phyloP scores from a whole-genome alignment of 768 basidiomycete species.

The Candolleomyces eurysporus region DNA sequence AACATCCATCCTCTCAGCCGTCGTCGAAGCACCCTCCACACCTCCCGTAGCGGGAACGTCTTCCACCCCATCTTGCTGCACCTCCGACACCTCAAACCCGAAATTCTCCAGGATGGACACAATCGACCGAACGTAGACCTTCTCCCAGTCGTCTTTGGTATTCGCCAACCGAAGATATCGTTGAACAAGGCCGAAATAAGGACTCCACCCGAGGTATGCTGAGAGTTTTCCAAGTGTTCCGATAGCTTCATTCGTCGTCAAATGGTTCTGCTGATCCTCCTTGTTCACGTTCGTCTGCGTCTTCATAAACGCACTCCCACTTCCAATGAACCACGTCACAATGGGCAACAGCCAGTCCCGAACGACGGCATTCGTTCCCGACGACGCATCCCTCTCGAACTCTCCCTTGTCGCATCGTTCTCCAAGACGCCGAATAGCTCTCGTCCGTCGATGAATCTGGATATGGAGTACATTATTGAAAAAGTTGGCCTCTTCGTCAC shows the following conservation, averaged over 20 bases:
- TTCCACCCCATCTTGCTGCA: constrained; percentile 32
- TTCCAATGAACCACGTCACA: constrained; percentile 45
- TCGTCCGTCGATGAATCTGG: constrained; percentile 83
- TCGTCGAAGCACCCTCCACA: background rate
- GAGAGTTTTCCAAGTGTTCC: constrained; percentile 75
- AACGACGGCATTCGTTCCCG: background rate
- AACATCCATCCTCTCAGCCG: constrained; percentile 3
- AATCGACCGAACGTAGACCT: constrained; percentile 80
- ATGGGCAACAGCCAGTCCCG: constrained; percentile 55
- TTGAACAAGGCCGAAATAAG: constrained; percentile 77
- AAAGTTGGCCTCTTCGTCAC: constrained; percentile 93
- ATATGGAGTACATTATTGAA: constrained; percentile 96
- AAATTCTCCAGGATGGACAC: constrained; percentile 88
- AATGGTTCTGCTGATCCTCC: constrained; percentile 51
- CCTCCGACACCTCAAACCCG: constrained; percentile 81
- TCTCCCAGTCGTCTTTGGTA: constrained; percentile 69
- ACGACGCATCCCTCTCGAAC: constrained; percentile 35
- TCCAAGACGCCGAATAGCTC: constrained; percentile 82
- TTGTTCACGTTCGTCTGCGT: constrained; percentile 36
- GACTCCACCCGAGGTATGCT: constrained; percentile 74
- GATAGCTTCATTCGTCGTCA: constrained; percentile 85
- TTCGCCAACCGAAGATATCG: constrained; percentile 73
- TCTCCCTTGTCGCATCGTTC: constrained; percentile 78
- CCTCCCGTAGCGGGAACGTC: background rate
- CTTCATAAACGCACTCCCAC: constrained; percentile 64